Conservation (phyloP, 1,284 basidiomycete species). For the Inonotus obliquus region DNA sequence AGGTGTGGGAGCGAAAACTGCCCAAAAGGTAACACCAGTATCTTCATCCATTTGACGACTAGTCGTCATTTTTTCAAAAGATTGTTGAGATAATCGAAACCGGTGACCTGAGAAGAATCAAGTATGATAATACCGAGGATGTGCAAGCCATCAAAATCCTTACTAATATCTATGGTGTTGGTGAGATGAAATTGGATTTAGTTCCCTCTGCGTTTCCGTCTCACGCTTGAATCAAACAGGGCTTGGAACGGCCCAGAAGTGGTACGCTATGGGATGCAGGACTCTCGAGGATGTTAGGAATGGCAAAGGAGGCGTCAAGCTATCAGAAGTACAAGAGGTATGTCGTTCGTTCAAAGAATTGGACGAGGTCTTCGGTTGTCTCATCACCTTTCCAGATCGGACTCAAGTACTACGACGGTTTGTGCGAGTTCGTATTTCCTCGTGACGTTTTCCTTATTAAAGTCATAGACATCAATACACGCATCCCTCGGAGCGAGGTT, state of each 20-base stretch:
- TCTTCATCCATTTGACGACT: not conserved
- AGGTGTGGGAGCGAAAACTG: conserved; percentile 72
- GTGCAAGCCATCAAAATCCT: conserved; percentile 51
- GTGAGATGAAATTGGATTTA: conserved; percentile 34
- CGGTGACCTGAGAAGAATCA: conserved; percentile 57
- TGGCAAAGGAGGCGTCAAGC: conserved; percentile 52
- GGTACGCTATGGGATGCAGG: conserved; percentile 74
- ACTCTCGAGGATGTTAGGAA: conserved; percentile 69
- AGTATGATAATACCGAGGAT: conserved; percentile 58
- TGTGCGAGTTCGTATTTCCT: conserved; percentile 9
- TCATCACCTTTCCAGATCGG: conserved; percentile 45
- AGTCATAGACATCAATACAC: conserved; percentile 57
- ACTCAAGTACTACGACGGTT: conserved; percentile 73
- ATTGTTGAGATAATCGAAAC: conserved; percentile 76
- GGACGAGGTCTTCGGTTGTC: not conserved
- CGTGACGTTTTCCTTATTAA: not conserved
- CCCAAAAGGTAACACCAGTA: conserved; percentile 55
- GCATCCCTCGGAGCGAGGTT: conserved; percentile 85
- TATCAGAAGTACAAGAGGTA: conserved; percentile 60
- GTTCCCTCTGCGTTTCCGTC: not conserved
- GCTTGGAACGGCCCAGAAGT: conserved; percentile 56
- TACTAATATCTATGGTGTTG: conserved; percentile 83
- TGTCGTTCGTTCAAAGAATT: conserved; percentile 6
- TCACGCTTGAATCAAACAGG: conserved; percentile 35
- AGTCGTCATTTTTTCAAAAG: conserved; percentile 32